Evolutionary conservation across 1,284 basidiomycete genomes (phyloP), one percentile per base, ranked within the genome.

Genomic region (Pascua guehoae): DNA sequence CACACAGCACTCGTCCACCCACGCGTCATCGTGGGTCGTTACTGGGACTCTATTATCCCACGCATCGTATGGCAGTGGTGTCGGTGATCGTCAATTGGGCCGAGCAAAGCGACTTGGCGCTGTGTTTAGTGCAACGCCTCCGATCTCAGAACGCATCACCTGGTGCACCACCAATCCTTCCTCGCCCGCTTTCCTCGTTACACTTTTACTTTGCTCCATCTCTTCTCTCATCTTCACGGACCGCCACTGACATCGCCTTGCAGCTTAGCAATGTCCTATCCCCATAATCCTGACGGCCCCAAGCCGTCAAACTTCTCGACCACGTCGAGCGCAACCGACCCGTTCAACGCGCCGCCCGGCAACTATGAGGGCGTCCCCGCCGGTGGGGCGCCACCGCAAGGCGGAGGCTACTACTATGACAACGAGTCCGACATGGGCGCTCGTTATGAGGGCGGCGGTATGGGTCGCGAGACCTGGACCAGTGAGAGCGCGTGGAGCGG

Each of bases 361-460:
- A 58, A 59, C 18, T 74, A 74, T 47, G 70, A 64, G 38, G 58
- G 59, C 12, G 51, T 54, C n/a, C 63, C 54, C 7, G 49, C 39
- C 16, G 51, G 44, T 41, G 40, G 45, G 5, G 57, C 57, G 7
- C 51, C 48, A 16, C 12, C 47, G 61, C 66, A 50, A 58, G 71
- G 41, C 56, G 60, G 15, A 58, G 64, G 51, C 63, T 54, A 47
- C 69, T 87, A 87, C 72, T 84, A 87, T 67, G 88, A 90, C 80
- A 85, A 84, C 69, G 88, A 89, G 63, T 86, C 86, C 41, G 88
- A 88, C 64, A 78, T 83, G 73, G 79, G 82, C 61, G 86, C 87
- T 66, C 78, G 76, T 14, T 74, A 71, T 47, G 71, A 74, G 40
- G 73, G 73, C n/a, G 76, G 76, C 51, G 76, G 76, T 41, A 68